These are phyloP conservation scores for Monilinia vaccinii-corymbosi DNA, from an alignment of 2,329 filamentous ascomycete species.

Conservation along the genomic window DNA sequence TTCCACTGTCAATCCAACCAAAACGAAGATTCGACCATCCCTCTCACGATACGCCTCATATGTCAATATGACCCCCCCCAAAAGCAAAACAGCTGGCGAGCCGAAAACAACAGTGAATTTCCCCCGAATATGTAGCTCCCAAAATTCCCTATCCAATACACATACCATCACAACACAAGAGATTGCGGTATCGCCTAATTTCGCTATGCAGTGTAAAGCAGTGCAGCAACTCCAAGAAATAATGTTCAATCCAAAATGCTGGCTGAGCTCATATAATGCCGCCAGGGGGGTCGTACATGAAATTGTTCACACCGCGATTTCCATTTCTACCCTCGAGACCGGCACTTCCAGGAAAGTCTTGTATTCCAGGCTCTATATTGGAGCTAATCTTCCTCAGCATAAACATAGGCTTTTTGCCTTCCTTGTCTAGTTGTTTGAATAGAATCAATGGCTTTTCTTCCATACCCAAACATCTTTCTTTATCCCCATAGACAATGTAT, in stretches of 20 bases:
- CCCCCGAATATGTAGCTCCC: neutral
- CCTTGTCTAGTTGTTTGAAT: constrained; percentile 95
- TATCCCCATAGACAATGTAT: constrained; percentile 98
- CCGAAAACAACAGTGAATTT: constrained; percentile 1
- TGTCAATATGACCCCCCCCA: constrained; percentile 4
- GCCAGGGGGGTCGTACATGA: constrained; percentile 27
- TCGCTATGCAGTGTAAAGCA: constrained; percentile 7
- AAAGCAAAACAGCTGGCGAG: constrained; percentile 1
- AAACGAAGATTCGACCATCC: constrained; percentile 6
- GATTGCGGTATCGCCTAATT: constrained; percentile 6
- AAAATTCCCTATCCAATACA: constrained; percentile 10
- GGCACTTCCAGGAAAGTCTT: constrained; percentile 30
- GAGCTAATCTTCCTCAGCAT: constrained; percentile 56
- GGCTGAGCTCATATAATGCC: constrained; percentile 26
- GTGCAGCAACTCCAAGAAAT: constrained; percentile 7
- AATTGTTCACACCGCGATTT: constrained; percentile 14
- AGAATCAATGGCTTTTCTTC: constrained; percentile 91
- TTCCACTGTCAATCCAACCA: constrained; percentile 3
- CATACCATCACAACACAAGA: constrained; percentile 6
- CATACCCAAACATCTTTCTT: constrained; percentile 84
- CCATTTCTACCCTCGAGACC: constrained; percentile 16
- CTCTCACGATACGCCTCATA: constrained; percentile 7
- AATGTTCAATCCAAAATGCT: constrained; percentile 2
- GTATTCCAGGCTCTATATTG: constrained; percentile 27
- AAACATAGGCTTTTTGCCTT: constrained; percentile 81